Percentiles rank a stretch among this genome's conserved stretches.
phyloP scores from a whole-genome alignment of 179 eudicot genomes.

The Spergularia azorica region DNA sequence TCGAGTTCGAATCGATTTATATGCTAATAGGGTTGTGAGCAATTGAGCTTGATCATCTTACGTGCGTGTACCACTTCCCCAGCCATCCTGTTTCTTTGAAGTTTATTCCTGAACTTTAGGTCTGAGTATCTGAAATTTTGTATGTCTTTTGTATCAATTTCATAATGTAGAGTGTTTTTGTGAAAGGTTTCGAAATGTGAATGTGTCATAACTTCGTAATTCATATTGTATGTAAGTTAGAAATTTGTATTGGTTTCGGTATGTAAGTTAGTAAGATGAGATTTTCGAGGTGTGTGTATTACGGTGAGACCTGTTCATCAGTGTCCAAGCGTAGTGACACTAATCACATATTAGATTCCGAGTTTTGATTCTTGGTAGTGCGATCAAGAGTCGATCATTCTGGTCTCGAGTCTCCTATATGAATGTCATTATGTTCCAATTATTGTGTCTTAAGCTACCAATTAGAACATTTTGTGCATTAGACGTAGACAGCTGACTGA shows the following conservation, averaged over 20 bases:
- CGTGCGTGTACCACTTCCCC: no score
- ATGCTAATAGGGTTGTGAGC: not conserved
- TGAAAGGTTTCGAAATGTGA: no score
- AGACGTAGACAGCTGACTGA: not conserved
- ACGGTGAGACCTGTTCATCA: not conserved
- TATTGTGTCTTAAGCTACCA: not conserved
- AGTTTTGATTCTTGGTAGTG: not conserved
- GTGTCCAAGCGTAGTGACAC: not conserved
- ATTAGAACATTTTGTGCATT: not conserved
- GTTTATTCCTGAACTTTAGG: no score
- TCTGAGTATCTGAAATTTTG: no score
- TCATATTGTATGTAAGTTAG: no score
- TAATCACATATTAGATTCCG: not conserved
- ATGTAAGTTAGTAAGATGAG: not conserved
- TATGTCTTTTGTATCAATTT: no score
- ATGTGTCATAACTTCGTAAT: not conserved
- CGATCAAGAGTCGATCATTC: not conserved
- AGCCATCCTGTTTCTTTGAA: no score
- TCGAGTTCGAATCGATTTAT: not conserved
- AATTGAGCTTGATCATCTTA: no score
- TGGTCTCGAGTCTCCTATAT: not conserved
- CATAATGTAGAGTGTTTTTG: no score
- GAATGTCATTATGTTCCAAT: not conserved
- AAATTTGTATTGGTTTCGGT: not conserved
- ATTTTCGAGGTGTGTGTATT: not conserved